A percentile compares a stretch with the other conserved stretches of the same genome.
phyloP scores from a whole-genome alignment of 2,329 filamentous ascomycete species.

The Stachybotrys chlorohalonatus region DNA sequence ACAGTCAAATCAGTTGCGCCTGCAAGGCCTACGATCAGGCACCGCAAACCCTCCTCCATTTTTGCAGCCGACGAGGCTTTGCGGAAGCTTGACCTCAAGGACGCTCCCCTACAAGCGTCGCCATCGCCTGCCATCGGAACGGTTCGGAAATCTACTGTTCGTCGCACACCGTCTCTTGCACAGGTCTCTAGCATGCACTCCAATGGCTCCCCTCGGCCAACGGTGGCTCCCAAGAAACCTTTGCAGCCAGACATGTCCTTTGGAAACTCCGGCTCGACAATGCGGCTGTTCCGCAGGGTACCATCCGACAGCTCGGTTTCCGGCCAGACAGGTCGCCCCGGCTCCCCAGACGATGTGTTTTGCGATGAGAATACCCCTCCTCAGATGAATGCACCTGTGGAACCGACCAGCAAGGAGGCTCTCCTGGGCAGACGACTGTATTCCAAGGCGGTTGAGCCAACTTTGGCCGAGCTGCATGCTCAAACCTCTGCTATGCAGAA shows the following conservation, averaged over 20 bases:
- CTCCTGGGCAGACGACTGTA: conserved; percentile 74
- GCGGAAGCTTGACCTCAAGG: conserved; percentile 51
- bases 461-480: conserved; percentile 78
- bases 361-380: conserved; percentile 58
- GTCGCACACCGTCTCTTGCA: conserved; percentile 36
- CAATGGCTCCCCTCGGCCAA: conserved; percentile 32
- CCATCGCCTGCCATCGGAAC: conserved; percentile 48
- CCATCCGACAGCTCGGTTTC: conserved; percentile 56
- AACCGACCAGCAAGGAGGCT: conserved; percentile 68
- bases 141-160: conserved; percentile 49
- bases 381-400: conserved; percentile 31
- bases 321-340: conserved; percentile 24
- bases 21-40: conserved; percentile 42
- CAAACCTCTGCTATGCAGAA: conserved; percentile 60
- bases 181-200: conserved; percentile 20
- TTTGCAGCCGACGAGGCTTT: conserved; percentile 51
- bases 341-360: conserved; percentile 30
- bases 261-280: conserved; percentile 86
- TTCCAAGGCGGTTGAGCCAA: conserved; percentile 70
- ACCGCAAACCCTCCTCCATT: conserved; percentile 48
- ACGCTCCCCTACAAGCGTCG: conserved; percentile 47
- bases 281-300: conserved; percentile 83
- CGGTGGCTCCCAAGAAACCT: conserved; percentile 57
- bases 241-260: conserved; percentile 86
- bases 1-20: conserved; percentile 69